Percentiles rank a stretch among this genome's conserved stretches.
Conservation (phyloP, 441 rosid species). For the Arabidopsis hybrid region DNA sequence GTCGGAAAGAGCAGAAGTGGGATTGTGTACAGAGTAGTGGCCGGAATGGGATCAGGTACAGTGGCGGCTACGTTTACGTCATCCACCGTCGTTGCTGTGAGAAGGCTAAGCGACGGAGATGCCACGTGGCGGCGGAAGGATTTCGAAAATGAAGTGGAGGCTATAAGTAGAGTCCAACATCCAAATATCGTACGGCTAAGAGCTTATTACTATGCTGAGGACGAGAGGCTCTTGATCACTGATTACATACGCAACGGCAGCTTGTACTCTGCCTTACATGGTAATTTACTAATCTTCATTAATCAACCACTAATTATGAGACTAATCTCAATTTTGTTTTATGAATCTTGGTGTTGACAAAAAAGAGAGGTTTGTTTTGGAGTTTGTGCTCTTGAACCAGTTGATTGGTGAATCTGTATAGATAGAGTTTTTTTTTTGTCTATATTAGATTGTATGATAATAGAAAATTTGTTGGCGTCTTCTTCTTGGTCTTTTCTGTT, state of each 20-base stretch:
- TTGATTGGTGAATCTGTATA: slow-evolving; percentile 10
- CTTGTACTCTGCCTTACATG: slow-evolving; percentile 76
- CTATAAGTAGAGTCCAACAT: slow-evolving; percentile 68
- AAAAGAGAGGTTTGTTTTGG: slow-evolving; percentile 23
- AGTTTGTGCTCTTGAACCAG: slow-evolving; percentile 11
- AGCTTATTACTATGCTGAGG: slow-evolving; percentile 82
- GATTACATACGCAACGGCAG: slow-evolving; percentile 83
- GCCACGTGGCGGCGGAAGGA: slow-evolving; percentile 72
- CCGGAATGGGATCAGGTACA: slow-evolving; percentile 58
- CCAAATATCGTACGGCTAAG: slow-evolving; percentile 75
- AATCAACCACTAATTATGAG: slow-evolving; percentile 9
- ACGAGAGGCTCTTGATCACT: slow-evolving; percentile 80
- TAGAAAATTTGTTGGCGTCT: slow-evolving; percentile 1
- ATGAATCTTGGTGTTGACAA: slow-evolving; percentile 10
- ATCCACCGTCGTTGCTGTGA: slow-evolving; percentile 70
- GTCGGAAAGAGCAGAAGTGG: slow-evolving; percentile 86
- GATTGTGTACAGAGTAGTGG: slow-evolving; percentile 80
- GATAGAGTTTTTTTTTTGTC: slow-evolving; percentile 2
- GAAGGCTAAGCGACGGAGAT: slow-evolving; percentile 83
- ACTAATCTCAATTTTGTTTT: neutral
- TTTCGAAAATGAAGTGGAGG: slow-evolving; percentile 79
- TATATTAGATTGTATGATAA: neutral
- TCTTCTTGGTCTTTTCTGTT: slow-evolving; percentile 23
- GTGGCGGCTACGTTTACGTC: slow-evolving; percentile 42
- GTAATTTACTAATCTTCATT: slow-evolving; percentile 53